phyloP scores from a whole-genome alignment of 768 basidiomycete species.

The Leccinum longicurvipes region DNA sequence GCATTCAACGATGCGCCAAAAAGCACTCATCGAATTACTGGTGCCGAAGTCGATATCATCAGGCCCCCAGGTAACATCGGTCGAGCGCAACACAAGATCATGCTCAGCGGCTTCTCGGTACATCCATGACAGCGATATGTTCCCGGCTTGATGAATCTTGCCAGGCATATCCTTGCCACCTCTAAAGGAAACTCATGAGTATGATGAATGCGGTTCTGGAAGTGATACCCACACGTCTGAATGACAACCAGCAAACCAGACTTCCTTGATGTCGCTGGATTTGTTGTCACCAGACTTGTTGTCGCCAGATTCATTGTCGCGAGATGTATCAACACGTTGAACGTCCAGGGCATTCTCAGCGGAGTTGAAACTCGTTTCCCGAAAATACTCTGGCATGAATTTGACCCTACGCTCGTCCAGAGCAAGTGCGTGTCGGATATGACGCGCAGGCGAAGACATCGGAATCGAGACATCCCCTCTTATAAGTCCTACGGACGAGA shows the following conservation, averaged over 20 bases:
- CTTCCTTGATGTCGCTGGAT: constrained; percentile 38
- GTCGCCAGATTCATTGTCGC: not conserved
- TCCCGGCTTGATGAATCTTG: not conserved
- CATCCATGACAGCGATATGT: not conserved
- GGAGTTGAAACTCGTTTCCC: constrained; percentile 17
- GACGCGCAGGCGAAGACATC: constrained; percentile 45
- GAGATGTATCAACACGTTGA: not conserved
- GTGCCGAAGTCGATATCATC: constrained; percentile 14
- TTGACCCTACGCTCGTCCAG: not conserved
- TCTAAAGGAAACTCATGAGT: not conserved
- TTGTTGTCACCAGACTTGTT: not conserved
- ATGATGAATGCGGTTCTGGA: not conserved
- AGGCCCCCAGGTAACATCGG: constrained; percentile 15
- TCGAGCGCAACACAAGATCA: constrained; percentile 9
- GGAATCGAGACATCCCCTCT: constrained; percentile 42
- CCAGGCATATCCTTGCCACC: constrained; percentile 13
- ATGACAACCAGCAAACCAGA: not conserved
- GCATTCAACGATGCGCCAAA: constrained; percentile 6
- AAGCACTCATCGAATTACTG: constrained; percentile 8
- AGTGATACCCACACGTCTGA: constrained; percentile 23
- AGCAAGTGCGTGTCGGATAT: not conserved
- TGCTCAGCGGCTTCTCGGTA: not conserved
- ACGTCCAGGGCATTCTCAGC: not conserved
- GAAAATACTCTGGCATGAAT: constrained; percentile 1
- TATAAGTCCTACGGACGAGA: constrained; percentile 54